A percentile compares a stretch with the other conserved stretches of the same genome.
phyloP scores from a whole-genome alignment of 78 protist species.

The Anaeramoeba flamelloides region DNA sequence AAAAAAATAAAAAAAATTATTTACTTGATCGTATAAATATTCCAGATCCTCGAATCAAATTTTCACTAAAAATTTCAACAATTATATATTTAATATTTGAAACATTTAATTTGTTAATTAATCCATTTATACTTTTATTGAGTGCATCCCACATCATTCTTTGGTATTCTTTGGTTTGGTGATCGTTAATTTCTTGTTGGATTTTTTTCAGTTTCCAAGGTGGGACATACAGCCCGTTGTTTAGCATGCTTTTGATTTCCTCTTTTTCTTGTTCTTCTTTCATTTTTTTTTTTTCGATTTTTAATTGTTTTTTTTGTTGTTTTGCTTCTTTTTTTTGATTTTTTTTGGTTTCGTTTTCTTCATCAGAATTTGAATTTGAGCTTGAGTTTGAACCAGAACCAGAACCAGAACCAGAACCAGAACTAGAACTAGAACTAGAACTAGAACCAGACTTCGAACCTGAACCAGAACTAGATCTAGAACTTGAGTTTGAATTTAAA shows the following conservation, averaged over 20 bases:
- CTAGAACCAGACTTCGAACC: not conserved
- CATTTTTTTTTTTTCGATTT: not conserved
- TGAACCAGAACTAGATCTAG: not conserved
- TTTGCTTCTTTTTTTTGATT: not conserved
- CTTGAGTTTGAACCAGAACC: not conserved
- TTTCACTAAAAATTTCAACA: slow-evolving; percentile 70
- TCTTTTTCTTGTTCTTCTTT: not conserved
- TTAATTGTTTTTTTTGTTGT: not conserved
- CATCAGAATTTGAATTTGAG: too few species aligned
- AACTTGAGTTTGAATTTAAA: not conserved
- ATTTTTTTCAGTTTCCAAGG: slow-evolving; percentile 12
- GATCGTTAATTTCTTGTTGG: slow-evolving; percentile 4
- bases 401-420: not conserved
- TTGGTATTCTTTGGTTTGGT: slow-evolving; percentile 49
- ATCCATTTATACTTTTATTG: slow-evolving; percentile 75
- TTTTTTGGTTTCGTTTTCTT: too few species aligned
- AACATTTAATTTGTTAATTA: slow-evolving; percentile 72
- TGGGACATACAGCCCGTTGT: slow-evolving; percentile 7
- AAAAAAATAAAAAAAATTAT: too few species aligned
- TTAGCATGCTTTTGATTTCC: not conserved
- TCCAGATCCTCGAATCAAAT: slow-evolving; percentile 87
- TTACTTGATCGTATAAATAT: slow-evolving; percentile 34
- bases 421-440: not conserved
- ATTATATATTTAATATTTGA: slow-evolving; percentile 58
- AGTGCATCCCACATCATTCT: slow-evolving; percentile 84